Percentiles rank a stretch among this genome's conserved stretches.
Conservation (phyloP, 2,329 filamentous ascomycete species). For the Dactylellina drechsleri region DNA sequence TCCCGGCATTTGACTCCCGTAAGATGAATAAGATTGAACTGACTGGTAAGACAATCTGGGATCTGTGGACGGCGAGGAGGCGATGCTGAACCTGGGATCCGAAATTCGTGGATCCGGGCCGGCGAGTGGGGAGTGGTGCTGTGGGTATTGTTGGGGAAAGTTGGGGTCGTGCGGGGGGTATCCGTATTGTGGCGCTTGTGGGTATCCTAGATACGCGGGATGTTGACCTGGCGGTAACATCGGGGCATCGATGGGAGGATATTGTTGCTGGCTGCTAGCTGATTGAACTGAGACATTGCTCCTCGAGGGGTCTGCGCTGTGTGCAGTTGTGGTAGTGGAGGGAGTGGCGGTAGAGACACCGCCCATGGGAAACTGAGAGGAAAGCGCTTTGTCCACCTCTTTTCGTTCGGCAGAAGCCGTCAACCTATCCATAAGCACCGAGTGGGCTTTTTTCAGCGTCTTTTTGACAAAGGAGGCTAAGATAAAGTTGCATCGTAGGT, state of each 20-base stretch:
- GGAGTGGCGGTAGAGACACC: not conserved
- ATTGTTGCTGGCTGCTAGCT: not conserved
- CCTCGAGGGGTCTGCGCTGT: not conserved
- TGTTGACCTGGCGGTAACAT: conserved; percentile 26
- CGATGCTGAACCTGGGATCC: conserved; percentile 24
- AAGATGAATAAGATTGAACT: conserved; percentile 23
- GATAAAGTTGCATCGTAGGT: conserved; percentile 81
- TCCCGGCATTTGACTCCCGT: conserved; percentile 9
- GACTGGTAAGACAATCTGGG: conserved; percentile 45
- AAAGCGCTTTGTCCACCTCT: conserved; percentile 57
- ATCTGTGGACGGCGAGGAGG: conserved; percentile 11
- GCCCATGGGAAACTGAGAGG: conserved; percentile 28
- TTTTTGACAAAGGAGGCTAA: conserved; percentile 81
- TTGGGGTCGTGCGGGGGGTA: conserved; percentile 8
- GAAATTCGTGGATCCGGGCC: conserved; percentile 33
- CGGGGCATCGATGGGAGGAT: not conserved
- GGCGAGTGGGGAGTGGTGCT: not conserved
- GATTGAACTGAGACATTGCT: not conserved
- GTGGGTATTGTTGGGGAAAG: not conserved
- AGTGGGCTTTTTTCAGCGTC: conserved; percentile 81
- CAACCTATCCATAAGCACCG: conserved; percentile 73
- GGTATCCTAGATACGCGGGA: conserved; percentile 20
- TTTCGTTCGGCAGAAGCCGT: conserved; percentile 66
- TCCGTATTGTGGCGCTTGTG: conserved; percentile 9
- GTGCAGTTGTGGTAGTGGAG: no score